Evolutionary conservation across 2,329 filamentous ascomycete species (phyloP).

Genomic region (Ascochyta clinopodiicola): DNA sequence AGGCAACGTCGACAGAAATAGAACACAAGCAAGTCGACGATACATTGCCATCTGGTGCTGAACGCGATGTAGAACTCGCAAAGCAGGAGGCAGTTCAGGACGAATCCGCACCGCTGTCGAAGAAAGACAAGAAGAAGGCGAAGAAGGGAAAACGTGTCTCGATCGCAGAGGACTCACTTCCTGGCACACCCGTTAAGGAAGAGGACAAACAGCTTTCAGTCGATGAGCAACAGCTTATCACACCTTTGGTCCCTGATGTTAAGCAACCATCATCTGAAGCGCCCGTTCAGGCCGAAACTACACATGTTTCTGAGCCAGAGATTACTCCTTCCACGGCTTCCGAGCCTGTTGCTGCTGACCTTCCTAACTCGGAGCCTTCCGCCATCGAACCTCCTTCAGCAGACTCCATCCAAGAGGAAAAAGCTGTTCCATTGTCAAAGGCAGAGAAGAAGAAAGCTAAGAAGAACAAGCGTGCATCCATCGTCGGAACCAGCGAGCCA

Average conservation of each 20-base stretch:
- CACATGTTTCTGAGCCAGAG: background rate
- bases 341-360: background rate
- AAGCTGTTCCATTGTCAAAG: slow-evolving; percentile 8
- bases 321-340: background rate
- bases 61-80: too few species aligned
- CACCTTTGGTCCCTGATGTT: background rate
- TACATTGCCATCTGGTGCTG: too few species aligned
- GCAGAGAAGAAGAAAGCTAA: slow-evolving; percentile 22
- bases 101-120: background rate
- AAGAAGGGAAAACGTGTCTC: slow-evolving; percentile 11
- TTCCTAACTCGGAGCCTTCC: background rate
- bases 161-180: slow-evolving; percentile 4
- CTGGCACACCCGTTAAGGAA: slow-evolving; percentile 1
- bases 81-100: too few species aligned
- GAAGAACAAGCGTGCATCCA: slow-evolving; percentile 18
- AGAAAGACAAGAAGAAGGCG: slow-evolving; percentile 10
- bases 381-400: background rate
- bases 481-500: slow-evolving; percentile 5
- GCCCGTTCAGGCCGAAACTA: background rate
- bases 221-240: background rate
- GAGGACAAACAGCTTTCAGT: background rate
- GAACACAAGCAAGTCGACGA: too few species aligned
- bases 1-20: too few species aligned
- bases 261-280: background rate
- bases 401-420: background rate